Conservation (phyloP, 164 flowering plant species). For the Nymphaea thermarum region DNA sequence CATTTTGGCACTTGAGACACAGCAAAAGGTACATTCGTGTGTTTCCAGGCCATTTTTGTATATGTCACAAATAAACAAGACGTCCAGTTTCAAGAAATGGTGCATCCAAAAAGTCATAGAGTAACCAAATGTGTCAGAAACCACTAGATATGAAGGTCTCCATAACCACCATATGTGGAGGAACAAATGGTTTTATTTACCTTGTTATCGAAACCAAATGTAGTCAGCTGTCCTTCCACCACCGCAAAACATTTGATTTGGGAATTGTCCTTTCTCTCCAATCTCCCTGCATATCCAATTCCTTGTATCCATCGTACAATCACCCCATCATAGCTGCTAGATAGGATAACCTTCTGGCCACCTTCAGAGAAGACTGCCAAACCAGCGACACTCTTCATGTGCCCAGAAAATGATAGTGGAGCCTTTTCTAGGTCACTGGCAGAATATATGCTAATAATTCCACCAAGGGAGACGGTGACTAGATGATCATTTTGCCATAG, state of each 20-base stretch:
- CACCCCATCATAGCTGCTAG: conserved; percentile 90
- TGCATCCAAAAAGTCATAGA: background rate
- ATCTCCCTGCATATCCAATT: conserved; percentile 62
- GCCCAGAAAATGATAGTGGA: conserved; percentile 70
- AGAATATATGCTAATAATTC: conserved; percentile 60
- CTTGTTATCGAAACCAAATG: conserved; percentile 89
- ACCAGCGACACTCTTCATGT: conserved; percentile 68
- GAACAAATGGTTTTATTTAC: conserved; percentile 18
- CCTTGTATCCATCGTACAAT: conserved; percentile 89
- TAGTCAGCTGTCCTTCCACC: conserved; percentile 59
- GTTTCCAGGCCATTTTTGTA: too few relatives aligned
- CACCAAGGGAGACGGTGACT: conserved; percentile 92
- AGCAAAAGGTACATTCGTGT: too few relatives aligned
- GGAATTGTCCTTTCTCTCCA: conserved; percentile 61
- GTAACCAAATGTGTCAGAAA: background rate
- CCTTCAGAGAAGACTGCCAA: conserved; percentile 41
- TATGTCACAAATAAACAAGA: background rate
- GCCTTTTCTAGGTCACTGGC: conserved; percentile 71
- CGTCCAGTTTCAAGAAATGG: background rate
- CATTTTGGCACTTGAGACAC: too few relatives aligned
- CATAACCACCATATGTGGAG: background rate
- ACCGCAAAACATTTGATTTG: conserved; percentile 85
- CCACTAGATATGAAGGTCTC: background rate
- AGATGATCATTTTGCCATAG: conserved; percentile 88
- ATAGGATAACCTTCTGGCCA: conserved; percentile 44